phyloP scores from a whole-genome alignment of 768 basidiomycete genomes.

The Dacryopinax primogenitus region DNA sequence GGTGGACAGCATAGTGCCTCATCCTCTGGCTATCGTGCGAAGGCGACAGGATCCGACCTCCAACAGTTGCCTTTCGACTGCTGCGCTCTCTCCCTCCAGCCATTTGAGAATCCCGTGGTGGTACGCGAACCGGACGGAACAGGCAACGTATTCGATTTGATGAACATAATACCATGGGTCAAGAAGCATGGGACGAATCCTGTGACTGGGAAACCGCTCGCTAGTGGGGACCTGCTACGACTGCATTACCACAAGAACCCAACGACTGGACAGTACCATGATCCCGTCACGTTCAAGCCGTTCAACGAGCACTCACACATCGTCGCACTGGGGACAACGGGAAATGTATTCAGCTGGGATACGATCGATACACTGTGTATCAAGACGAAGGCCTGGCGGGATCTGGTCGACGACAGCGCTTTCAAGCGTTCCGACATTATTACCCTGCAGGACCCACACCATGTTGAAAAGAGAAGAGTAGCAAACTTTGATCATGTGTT shows the following conservation, averaged over 20 bases:
- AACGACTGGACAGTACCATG: conserved; percentile 73
- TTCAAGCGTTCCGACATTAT: conserved; percentile 88
- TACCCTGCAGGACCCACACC: conserved; percentile 86
- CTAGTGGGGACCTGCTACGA: conserved; percentile 60
- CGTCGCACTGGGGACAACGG: conserved; percentile 75
- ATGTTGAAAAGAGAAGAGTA: conserved; percentile 26
- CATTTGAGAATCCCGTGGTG: conserved; percentile 78
- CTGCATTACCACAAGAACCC: conserved; percentile 67
- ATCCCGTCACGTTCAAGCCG: conserved; percentile 95
- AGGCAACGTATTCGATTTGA: conserved; percentile 71
- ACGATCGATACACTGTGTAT: conserved; percentile 41
- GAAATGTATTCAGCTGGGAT: conserved; percentile 87
- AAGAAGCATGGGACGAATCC: conserved; percentile 82
- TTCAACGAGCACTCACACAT: conserved; percentile 96
- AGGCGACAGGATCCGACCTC: conserved; percentile 48
- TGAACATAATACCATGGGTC: conserved; percentile 90
- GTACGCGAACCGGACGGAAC: conserved; percentile 71
- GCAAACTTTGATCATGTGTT: conserved; percentile 20
- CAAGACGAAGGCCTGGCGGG: conserved; percentile 53
- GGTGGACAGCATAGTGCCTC: conserved; percentile 61
- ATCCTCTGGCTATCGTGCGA: conserved; percentile 62
- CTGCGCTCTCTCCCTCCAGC: conserved; percentile 82
- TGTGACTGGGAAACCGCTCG: conserved; percentile 57
- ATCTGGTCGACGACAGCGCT: conserved; percentile 70
- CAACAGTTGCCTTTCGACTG: conserved; percentile 57